Conservation (phyloP, 108 stramenopile genomes). For the Pseudonitzschia multistriata region DNA sequence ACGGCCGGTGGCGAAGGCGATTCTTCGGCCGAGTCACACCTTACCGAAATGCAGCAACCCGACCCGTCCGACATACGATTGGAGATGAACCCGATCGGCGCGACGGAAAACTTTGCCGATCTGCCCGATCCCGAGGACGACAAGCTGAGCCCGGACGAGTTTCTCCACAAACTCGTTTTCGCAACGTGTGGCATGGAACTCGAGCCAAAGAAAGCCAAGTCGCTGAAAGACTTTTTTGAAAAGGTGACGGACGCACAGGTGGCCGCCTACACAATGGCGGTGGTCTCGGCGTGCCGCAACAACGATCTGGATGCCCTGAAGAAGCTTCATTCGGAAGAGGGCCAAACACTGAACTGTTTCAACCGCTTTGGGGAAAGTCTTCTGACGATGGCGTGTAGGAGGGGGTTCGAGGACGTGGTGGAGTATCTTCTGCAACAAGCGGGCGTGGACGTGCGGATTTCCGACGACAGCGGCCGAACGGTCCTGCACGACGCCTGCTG, state of each 20-base stretch:
- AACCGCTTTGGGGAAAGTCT: conserved; percentile 86
- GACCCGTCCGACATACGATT: too few species aligned
- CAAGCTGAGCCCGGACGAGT: conserved; percentile 41
- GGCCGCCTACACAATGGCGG: conserved; percentile 52
- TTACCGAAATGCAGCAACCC: not conserved
- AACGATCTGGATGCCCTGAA: conserved; percentile 50
- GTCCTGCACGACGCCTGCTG: conserved; percentile 90
- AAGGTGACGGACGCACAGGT: conserved; percentile 60
- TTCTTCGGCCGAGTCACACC: too few species aligned
- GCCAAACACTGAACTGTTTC: conserved; percentile 53
- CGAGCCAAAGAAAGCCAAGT: conserved; percentile 31
- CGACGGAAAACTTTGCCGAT: not conserved
- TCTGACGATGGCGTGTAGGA: conserved; percentile 82
- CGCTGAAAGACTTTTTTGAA: conserved; percentile 41
- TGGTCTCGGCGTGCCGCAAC: conserved; percentile 53
- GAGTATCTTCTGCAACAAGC: conserved; percentile 59
- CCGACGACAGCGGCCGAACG: conserved; percentile 86
- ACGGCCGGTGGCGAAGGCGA: too few species aligned
- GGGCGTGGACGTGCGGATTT: conserved; percentile 45
- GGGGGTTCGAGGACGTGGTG: conserved; percentile 57
- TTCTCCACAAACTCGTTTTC: conserved; percentile 36
- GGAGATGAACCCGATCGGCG: too few species aligned
- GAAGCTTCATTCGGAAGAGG: conserved; percentile 22
- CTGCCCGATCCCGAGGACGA: conserved; percentile 15
- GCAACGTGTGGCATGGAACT: conserved; percentile 33